Evolutionary conservation across 371 early-diverging fungal species (phyloP), one percentile per base, ranked within the genome.

Genomic region (Haplosporangium sp.): DNA sequence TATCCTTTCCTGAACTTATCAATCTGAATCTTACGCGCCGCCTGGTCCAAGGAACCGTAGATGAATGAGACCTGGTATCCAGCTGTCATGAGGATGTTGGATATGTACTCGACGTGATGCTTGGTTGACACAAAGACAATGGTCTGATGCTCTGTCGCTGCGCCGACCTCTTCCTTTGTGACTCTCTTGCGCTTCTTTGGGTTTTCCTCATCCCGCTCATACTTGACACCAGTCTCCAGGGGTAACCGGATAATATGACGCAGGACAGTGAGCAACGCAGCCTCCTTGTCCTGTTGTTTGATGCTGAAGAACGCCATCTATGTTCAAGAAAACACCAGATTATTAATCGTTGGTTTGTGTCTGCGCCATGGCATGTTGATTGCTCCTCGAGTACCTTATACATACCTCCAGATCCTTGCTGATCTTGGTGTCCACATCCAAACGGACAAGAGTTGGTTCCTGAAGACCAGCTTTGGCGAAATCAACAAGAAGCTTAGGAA

Each of bases 391-490:
- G n/a, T n/a, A 18, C 16, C 3, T 23, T 9, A 52, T 58, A 64
- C 59, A 62, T 75, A 92, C 84, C 85, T 97, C 93, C 14, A 99
- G 86, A 81, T 99, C 98, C 61, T 86, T 86, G 64, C 94, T 92
- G 81, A 98, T 92, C 84, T 97, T 97, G 54, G 95, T 92, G 67
- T 98, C 98, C 1, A 90, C 94, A 80, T 98, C 99, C 72, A 98
- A 83, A 71, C 98, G 93, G 37, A 98, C 89, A 56, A 98, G 83
- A 12, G 92, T 93, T 0, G 99, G 98, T 61, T 97, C 95, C 73
- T 95, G 92, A 57, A 98, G 83, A 60, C 98, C 98, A 4, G 98
- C 96, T 71, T 95, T 95, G 57, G 98, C 98, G 80, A 98, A 98
- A 62, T 96, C 98, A 6, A 96, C 95, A 8, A 98, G 80, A 56